Percentiles rank a stretch among this genome's conserved stretches.
These are phyloP conservation scores for Saccharomycopsis sp. DNA, from an alignment of 805 yeast genomes.

Conservation along the genomic window DNA sequence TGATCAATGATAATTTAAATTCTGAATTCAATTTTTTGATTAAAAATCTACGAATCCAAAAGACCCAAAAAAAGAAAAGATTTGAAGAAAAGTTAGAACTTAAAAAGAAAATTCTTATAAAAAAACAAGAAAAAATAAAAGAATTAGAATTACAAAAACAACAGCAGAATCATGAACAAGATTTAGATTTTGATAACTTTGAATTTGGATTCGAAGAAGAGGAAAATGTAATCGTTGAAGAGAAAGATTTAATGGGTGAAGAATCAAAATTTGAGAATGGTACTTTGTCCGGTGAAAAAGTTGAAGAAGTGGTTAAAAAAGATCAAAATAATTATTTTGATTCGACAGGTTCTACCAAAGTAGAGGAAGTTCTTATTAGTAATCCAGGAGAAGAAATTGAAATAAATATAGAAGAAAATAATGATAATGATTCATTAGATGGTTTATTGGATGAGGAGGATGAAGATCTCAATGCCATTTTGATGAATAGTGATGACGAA, in stretches of 20 bases:
- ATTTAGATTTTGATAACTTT: slow-evolving; percentile 16
- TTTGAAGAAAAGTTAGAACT: slow-evolving; percentile 1
- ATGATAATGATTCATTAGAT: slow-evolving; percentile 10
- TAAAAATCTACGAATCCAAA: slow-evolving; percentile 4
- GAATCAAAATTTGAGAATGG: not conserved
- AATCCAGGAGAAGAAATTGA: not conserved
- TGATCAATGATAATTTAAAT: slow-evolving; percentile 4
- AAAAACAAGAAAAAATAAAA: slow-evolving; percentile 3
- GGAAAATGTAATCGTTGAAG: not conserved
- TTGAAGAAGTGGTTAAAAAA: too few species aligned
- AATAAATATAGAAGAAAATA: not conserved
- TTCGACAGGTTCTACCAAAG: too few species aligned
- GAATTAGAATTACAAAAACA: not conserved
- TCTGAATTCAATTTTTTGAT: slow-evolving; percentile 6
- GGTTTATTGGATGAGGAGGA: slow-evolving; percentile 13
- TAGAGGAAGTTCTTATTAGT: too few species aligned
- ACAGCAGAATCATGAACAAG: slow-evolving; percentile 2
- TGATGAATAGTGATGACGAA: too few species aligned
- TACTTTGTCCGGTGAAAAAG: not conserved
- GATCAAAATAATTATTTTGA: too few species aligned
- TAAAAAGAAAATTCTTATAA: too few species aligned
- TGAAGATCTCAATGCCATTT: too few species aligned
- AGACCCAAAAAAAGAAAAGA: slow-evolving; percentile 6
- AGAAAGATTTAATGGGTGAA: not conserved
- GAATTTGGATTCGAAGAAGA: slow-evolving; percentile 18